phyloP scores from a whole-genome alignment of 768 basidiomycete species.

The Russula earlei region DNA sequence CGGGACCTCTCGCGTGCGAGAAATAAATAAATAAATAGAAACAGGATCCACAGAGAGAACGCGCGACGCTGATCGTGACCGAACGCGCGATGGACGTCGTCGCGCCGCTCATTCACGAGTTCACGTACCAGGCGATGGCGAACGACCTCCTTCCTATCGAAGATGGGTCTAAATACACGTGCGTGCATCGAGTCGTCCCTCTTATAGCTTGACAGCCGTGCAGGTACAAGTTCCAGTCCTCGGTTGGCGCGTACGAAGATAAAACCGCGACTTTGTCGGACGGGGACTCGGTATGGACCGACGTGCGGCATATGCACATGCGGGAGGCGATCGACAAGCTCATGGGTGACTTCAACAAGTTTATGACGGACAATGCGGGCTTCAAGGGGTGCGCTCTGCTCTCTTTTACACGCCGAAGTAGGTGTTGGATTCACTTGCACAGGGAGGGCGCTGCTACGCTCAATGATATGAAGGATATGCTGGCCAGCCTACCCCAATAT shows the following conservation, averaged over 20 bases:
- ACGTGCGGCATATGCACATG: constrained; percentile 97
- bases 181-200: constrained; percentile 26
- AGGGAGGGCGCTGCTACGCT: constrained; percentile 78
- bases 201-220: neutral
- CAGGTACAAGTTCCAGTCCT: constrained; percentile 92
- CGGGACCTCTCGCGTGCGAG: neutral
- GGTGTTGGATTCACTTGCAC: neutral
- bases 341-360: constrained; percentile 92
- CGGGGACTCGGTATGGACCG: constrained; percentile 82
- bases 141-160: constrained; percentile 88
- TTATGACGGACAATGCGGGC: constrained; percentile 88
- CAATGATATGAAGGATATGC: constrained; percentile 99
- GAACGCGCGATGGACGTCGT: constrained; percentile 94
- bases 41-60: constrained; percentile 40
- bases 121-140: constrained; percentile 99
- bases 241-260: constrained; percentile 76
- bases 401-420: neutral
- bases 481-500: constrained; percentile 88
- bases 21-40: constrained; percentile 23
- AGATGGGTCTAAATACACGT: constrained; percentile 82
- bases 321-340: constrained; percentile 95
- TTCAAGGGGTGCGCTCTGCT: constrained; percentile 64
- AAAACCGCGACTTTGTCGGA: constrained; percentile 83
- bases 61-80: constrained; percentile 80
- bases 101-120: constrained; percentile 90